These are phyloP conservation scores for Kwoniella sp. DNA, from an alignment of 768 basidiomycete species.

Conservation along the genomic window DNA sequence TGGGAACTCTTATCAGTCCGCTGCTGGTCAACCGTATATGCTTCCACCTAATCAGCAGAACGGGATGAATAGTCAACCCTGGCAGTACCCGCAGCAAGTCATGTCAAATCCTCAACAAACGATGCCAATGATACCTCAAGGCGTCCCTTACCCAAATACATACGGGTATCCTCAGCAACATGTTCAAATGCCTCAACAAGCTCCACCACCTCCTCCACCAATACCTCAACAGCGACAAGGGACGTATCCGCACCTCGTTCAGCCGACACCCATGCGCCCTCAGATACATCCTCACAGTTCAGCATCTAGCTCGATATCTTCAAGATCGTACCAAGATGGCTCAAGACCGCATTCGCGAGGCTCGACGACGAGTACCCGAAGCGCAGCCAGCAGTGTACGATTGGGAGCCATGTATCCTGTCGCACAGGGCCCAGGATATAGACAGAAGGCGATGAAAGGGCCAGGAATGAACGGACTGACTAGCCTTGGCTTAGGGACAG, in stretches of 20 bases:
- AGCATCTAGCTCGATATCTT: constrained; percentile 47
- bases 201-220: neutral
- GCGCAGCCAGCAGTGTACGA: constrained; percentile 46
- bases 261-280: constrained; percentile 41
- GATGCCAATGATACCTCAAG: constrained; percentile 45
- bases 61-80: constrained; percentile 11
- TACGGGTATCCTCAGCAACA: constrained; percentile 23
- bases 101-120: constrained; percentile 13
- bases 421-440: constrained; percentile 24
- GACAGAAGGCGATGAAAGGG: constrained; percentile 42
- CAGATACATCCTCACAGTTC: constrained; percentile 41
- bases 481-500: constrained; percentile 24
- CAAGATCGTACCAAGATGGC: constrained; percentile 41
- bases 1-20: neutral
- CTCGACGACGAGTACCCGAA: constrained; percentile 45
- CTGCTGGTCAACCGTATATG: constrained; percentile 5
- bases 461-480: constrained; percentile 41
- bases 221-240: constrained; percentile 18
- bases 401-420: constrained; percentile 46
- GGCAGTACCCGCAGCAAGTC: constrained; percentile 19
- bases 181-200: constrained; percentile 7
- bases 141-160: constrained; percentile 24
- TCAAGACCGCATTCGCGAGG: constrained; percentile 50
- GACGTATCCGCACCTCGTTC: constrained; percentile 29
- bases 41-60: constrained; percentile 4